Evolutionary conservation across 2,329 filamentous ascomycete genomes (phyloP), one percentile per base, ranked within the genome.

Genomic region (Blastomyces silverae): DNA sequence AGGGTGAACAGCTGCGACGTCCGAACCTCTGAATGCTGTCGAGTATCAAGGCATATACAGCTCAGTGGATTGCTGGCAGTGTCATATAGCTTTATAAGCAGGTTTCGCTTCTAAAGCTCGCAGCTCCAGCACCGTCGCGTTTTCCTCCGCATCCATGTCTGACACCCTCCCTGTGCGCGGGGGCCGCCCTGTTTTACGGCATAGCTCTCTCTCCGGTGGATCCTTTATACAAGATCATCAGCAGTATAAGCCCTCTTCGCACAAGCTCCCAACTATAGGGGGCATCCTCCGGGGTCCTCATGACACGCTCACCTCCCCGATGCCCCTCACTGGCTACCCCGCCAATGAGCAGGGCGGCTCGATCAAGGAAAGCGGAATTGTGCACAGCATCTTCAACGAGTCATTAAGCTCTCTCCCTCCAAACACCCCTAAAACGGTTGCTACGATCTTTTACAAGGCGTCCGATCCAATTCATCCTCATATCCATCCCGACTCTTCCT

Each of bases 361-460:
- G 4, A 73, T 80, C 65, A 78, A 76, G 60, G 79, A 81, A 37
- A 80, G 78, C 68, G 79, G 78, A 56, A 74, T 80, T 61, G 74
- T 79, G 20, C 77, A 81, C 69, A 79, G 76, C 64, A 77, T 81
- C 61, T 81, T 80, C 66, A 75, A 79, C 62, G 74, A 75, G 53
- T 75, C 78, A 13, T 73, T 74, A 42, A 75, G 76, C 61, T 72
- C 74, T 28, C 73, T 79, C 34, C 74, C 74, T 4, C 73, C 71
- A 61, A 78, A 77, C 61, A 77, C 78, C 8, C 72, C 76, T 44
- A 78, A 79, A 66, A 66, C 81, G 55, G 78, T 82, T 64, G 80
- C 80, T 20, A 82, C 80, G 13, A 76, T 82, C 63, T 81, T 77
- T 75, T 81, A 82, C 73, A 81, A 80, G 68, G 76, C 78, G 44